Percentiles rank a stretch among this genome's conserved stretches.
Conservation (phyloP, 305 asterid species). For the Solanum hybrid region DNA sequence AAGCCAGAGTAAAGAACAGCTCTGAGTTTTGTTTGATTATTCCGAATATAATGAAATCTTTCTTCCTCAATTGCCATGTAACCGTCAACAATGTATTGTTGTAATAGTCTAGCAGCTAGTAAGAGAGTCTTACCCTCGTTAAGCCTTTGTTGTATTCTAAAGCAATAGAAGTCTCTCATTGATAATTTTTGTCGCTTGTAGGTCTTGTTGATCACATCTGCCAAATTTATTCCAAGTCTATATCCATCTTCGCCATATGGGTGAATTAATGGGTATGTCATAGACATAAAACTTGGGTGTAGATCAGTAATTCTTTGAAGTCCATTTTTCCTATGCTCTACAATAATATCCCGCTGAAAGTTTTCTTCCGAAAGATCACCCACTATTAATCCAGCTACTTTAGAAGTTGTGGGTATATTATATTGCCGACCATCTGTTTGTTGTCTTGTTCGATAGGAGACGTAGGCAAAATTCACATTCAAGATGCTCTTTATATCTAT, state of each 20-base stretch:
- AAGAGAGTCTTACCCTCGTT: not conserved
- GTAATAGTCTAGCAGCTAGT: not conserved
- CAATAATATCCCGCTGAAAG: not conserved
- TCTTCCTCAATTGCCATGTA: not conserved
- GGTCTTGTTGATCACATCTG: not conserved
- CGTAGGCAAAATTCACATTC: not conserved
- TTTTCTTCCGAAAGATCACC: not conserved
- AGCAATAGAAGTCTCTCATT: not conserved
- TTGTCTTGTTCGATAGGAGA: not conserved
- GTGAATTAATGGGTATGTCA: not conserved
- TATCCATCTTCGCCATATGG: not conserved
- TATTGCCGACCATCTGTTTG: not conserved
- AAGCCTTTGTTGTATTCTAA: not conserved
- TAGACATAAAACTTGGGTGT: not conserved
- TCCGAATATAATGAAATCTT: not conserved
- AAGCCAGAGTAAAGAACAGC: not conserved
- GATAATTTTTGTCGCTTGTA: not conserved
- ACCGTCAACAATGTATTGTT: not conserved
- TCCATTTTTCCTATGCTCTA: not conserved
- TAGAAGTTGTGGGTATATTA: not conserved
- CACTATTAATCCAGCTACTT: not conserved
- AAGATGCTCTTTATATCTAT: not conserved
- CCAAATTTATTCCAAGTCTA: not conserved
- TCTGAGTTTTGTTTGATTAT: not conserved
- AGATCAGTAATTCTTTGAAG: not conserved